Percentiles rank a stretch among this genome's conserved stretches.
Evolutionary conservation across 2,329 filamentous ascomycete genomes (phyloP).

Genomic region (Monosporascus cannonballus): DNA sequence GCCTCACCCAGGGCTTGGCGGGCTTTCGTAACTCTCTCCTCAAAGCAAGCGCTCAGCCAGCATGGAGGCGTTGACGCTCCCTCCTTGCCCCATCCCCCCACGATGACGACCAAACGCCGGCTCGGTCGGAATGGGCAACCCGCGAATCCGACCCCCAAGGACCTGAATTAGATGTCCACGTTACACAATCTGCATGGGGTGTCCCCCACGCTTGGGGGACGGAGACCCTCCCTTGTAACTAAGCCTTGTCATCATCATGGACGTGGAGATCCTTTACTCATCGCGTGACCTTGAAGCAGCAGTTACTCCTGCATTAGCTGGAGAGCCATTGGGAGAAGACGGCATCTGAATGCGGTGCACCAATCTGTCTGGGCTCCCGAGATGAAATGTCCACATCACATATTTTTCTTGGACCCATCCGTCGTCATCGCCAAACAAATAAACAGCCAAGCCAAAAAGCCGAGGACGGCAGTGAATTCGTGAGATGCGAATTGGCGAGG

Average conservation of each 20-base stretch:
- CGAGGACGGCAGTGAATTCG: background rate
- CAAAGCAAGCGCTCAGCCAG: background rate
- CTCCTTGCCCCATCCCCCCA: background rate
- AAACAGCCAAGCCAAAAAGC: background rate
- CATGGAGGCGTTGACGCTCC: no score
- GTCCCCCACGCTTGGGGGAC: background rate
- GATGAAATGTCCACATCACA: background rate
- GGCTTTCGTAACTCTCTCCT: background rate
- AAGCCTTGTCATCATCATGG: background rate
- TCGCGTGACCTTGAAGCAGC: background rate
- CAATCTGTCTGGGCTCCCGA: background rate
- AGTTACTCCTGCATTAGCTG: constrained; percentile 1
- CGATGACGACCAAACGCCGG: background rate
- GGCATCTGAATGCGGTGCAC: background rate
- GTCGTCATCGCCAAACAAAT: background rate
- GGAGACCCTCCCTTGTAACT: background rate
- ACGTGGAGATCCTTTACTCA: background rate
- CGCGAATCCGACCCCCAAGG: background rate
- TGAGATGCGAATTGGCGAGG: background rate
- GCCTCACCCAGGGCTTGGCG: background rate
- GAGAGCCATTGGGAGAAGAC: background rate
- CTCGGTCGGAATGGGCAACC: background rate
- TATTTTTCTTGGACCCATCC: background rate
- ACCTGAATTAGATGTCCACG: background rate
- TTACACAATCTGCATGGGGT: background rate